These are phyloP conservation scores for Senna siamea DNA, from an alignment of 306 rosid genomes.

Conservation along the genomic window DNA sequence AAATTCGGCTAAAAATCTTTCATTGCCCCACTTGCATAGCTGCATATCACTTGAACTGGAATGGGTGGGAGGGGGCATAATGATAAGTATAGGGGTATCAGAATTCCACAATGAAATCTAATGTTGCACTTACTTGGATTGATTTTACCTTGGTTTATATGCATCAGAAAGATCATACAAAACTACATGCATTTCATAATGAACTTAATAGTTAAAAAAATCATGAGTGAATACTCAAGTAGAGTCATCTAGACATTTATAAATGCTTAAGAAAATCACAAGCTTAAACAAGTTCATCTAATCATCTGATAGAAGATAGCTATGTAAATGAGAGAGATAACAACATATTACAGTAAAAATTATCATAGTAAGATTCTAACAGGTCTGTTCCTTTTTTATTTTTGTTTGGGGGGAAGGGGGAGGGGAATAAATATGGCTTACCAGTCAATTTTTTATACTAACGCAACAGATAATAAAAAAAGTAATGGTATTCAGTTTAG, in stretches of 20 bases:
- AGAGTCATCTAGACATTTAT: no score
- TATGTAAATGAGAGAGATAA: not conserved
- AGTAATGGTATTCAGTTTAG: not conserved
- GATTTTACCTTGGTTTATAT: conserved; percentile 12
- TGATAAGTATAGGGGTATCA: not conserved
- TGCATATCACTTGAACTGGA: not conserved
- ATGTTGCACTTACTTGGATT: conserved; percentile 20
- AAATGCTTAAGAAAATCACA: not conserved
- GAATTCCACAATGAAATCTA: not conserved
- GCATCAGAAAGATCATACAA: conserved; percentile 24
- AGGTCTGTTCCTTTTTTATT: no score
- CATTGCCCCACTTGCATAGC: no score
- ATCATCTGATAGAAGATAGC: not conserved
- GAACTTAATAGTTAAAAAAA: conserved; percentile 7
- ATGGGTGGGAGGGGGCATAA: not conserved
- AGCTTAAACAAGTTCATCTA: conserved; percentile 1
- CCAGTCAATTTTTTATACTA: no score
- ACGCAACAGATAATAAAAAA: no score
- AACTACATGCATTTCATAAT: not conserved
- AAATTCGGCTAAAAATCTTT: conserved; percentile 11
- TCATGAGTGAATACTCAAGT: not conserved
- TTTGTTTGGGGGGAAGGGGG: no score
- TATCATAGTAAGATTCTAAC: conserved; percentile 5
- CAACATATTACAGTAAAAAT: conserved; percentile 10
- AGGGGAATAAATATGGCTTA: no score